Evolutionary conservation across 2,329 filamentous ascomycete genomes (phyloP).

Genomic region (Colletotrichum higginsianum): DNA sequence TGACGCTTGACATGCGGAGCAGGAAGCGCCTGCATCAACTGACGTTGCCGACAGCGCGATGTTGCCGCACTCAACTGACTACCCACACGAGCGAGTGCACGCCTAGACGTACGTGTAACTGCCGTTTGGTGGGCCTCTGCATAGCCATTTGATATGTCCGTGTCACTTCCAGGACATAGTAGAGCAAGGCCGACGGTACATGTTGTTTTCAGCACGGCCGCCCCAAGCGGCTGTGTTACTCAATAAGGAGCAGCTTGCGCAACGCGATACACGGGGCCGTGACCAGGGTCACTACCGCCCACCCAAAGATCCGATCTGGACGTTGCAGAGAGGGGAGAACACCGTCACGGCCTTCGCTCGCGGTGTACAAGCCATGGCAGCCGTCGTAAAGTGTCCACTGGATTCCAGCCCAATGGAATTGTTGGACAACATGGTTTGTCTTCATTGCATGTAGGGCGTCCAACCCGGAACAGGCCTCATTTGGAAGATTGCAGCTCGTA

Average conservation of each 20-base stretch:
- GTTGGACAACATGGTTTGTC: constrained; percentile 35
- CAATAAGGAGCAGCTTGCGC: constrained; percentile 42
- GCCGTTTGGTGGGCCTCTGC: constrained; percentile 35
- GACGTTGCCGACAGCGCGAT: constrained; percentile 36
- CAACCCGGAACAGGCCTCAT: constrained; percentile 30
- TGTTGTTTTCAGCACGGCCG: constrained; percentile 28
- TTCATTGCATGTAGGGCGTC: constrained; percentile 31
- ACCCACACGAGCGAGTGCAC: neutral
- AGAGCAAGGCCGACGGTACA: constrained; percentile 18
- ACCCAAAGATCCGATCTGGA: constrained; percentile 37
- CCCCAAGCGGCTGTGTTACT: constrained; percentile 39
- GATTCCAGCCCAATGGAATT: constrained; percentile 32
- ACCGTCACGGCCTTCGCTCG: constrained; percentile 16
- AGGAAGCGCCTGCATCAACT: constrained; percentile 30
- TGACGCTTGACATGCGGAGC: constrained; percentile 37
- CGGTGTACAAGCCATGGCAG: constrained; percentile 19
- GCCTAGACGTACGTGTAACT: constrained; percentile 20
- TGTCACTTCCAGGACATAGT: constrained; percentile 31
- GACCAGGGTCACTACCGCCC: constrained; percentile 32
- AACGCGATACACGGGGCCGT: constrained; percentile 40
- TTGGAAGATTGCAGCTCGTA: constrained; percentile 40
- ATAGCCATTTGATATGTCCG: constrained; percentile 40
- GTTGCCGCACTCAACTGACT: constrained; percentile 13
- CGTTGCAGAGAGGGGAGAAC: constrained; percentile 4
- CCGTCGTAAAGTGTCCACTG: constrained; percentile 42